phyloP scores from a whole-genome alignment of 495 filamentous ascomycete species.

The Talaromyces nanjingensis region DNA sequence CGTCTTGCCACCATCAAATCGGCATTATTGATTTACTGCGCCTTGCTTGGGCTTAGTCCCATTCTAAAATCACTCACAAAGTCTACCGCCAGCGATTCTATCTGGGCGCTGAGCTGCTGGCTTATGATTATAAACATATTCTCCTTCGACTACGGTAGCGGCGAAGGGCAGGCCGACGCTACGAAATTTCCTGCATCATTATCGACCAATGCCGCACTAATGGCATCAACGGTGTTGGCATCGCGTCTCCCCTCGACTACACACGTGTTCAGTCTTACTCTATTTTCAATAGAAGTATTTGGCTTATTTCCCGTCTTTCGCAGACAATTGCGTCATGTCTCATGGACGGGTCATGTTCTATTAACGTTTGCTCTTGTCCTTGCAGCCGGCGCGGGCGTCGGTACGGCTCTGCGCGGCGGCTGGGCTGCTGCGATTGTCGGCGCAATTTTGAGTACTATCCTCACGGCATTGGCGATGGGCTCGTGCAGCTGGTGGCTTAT shows the following conservation, averaged over 20 bases:
- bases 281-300: slow-evolving; percentile 96
- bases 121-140: slow-evolving; percentile 92
- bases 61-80: slow-evolving; percentile 91
- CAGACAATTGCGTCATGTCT: slow-evolving; percentile 72
- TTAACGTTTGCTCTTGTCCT: slow-evolving; percentile 75
- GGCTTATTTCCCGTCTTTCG: slow-evolving; percentile 94
- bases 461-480: slow-evolving; percentile 75
- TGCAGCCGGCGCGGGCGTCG: slow-evolving; percentile 70
- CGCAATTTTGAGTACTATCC: slow-evolving; percentile 62
- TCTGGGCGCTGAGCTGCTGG: slow-evolving; percentile 95
- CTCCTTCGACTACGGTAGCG: slow-evolving; percentile 90
- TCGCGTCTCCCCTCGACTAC: slow-evolving; percentile 80
- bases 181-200: slow-evolving; percentile 73
- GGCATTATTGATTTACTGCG: slow-evolving; percentile 85
- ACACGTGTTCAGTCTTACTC: slow-evolving; percentile 89
- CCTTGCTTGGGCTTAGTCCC: slow-evolving; percentile 81
- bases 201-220: slow-evolving; percentile 89
- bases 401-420: slow-evolving; percentile 63
- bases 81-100: slow-evolving; percentile 83
- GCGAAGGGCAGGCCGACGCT: slow-evolving; percentile 32
- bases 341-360: slow-evolving; percentile 73
- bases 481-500: slow-evolving; percentile 98
- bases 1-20: slow-evolving; percentile 77
- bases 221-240: slow-evolving; percentile 89
- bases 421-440: slow-evolving; percentile 68